phyloP scores from a whole-genome alignment of 345 rosid species.

The Kandelia obovata region DNA sequence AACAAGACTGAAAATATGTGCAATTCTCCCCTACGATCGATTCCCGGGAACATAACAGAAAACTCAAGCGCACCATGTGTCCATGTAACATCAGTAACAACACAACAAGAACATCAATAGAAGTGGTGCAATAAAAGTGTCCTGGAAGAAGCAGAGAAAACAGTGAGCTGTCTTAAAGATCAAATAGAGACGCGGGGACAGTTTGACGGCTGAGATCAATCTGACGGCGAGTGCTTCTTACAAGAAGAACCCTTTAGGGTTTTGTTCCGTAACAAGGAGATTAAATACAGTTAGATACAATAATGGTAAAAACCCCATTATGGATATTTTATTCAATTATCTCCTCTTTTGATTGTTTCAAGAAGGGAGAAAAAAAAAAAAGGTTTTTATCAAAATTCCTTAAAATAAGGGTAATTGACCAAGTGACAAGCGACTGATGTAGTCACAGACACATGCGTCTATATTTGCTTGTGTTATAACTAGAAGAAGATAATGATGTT shows the following conservation, averaged over 20 bases:
- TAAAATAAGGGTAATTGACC: constrained; percentile 34
- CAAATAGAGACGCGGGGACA: not conserved
- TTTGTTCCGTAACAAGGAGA: constrained; percentile 40
- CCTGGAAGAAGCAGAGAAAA: not conserved
- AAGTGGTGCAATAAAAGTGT: constrained; percentile 1
- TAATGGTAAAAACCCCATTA: not conserved
- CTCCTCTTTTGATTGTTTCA: not conserved
- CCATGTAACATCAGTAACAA: constrained; percentile 9
- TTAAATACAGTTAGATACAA: constrained; percentile 28
- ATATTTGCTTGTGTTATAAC: not conserved
- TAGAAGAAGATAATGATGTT: constrained; percentile 27
- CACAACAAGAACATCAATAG: not conserved
- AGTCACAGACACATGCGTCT: not conserved
- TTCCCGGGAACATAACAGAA: constrained; percentile 13
- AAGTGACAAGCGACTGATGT: constrained; percentile 32
- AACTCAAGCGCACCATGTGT: constrained; percentile 14
- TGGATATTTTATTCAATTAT: not conserved
- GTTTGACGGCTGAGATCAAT: constrained; percentile 47
- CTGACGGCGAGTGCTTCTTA: constrained; percentile 75
- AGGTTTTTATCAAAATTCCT: constrained; percentile 7
- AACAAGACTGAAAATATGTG: constrained; percentile 9
- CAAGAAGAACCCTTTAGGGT: constrained; percentile 85
- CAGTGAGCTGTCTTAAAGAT: constrained; percentile 1
- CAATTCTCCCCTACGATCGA: not conserved
- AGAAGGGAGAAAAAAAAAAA: not conserved